A percentile compares a stretch with the other conserved stretches of the same genome.
Conservation (phyloP, 176 grass and related monocot genomes). For the Avena insularis region DNA sequence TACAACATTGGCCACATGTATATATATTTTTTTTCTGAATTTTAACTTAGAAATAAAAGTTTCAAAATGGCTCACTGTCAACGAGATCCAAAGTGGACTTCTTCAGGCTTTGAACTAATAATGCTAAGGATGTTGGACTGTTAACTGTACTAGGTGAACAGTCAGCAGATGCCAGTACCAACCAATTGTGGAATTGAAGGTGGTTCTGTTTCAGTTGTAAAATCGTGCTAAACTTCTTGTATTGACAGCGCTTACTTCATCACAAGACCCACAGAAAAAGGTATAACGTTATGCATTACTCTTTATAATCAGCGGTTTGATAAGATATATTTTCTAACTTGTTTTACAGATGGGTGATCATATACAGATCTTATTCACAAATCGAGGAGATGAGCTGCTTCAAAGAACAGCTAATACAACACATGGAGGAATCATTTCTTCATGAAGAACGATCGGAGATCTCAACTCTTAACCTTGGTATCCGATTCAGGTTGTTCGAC, state of each 20-base stretch:
- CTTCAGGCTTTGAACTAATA: not conserved
- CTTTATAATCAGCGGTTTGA: not conserved
- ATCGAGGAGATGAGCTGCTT: not conserved
- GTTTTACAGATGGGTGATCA: not conserved
- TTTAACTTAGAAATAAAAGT: too few species aligned
- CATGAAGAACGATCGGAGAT: slow-evolving; percentile 16
- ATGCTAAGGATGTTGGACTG: not conserved
- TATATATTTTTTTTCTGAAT: too few species aligned
- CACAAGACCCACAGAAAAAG: not conserved
- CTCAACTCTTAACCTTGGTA: slow-evolving; percentile 52
- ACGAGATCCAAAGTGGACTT: too few species aligned
- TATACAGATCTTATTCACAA: slow-evolving; percentile 46
- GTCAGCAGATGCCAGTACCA: not conserved
- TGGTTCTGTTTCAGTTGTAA: not conserved
- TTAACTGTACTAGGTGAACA: not conserved
- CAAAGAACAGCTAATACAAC: slow-evolving; percentile 21
- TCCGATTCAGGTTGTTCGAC: slow-evolving; percentile 52
- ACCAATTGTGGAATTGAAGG: not conserved
- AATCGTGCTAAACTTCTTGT: not conserved
- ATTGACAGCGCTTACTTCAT: not conserved
- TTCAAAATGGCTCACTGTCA: too few species aligned
- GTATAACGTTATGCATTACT: not conserved
- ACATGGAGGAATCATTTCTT: slow-evolving; percentile 6
- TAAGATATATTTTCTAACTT: not conserved
- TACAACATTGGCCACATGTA: too few species aligned